A percentile compares a stretch with the other conserved stretches of the same genome.
Evolutionary conservation across 306 rosid genomes (phyloP).

Genomic region (Heteromeles arbutifolia): DNA sequence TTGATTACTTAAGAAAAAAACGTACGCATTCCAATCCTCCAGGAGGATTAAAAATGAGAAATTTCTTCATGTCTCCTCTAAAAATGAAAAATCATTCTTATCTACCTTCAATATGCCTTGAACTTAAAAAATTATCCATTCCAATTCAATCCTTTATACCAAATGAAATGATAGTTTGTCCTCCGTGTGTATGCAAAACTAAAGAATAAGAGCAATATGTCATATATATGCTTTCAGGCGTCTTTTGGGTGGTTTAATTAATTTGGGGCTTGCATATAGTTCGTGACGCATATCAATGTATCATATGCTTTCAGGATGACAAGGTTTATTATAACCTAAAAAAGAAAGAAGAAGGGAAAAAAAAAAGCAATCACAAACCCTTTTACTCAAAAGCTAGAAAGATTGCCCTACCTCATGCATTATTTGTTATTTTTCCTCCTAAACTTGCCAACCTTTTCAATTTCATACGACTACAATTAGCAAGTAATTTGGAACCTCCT

Average conservation of each 20-base stretch:
- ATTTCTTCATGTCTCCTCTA: no score
- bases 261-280: background rate
- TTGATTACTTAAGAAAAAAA: no score
- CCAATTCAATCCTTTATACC: no score
- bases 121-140: no score
- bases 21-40: no score
- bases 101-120: no score
- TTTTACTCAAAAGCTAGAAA: background rate
- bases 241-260: background rate
- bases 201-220: no score
- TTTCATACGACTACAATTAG: conserved; percentile 5
- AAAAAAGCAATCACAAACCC: background rate
- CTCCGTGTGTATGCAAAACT: no score
- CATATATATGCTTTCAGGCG: no score
- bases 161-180: no score
- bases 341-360: background rate
- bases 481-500: conserved; percentile 11
- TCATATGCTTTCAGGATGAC: background rate
- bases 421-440: background rate
- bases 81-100: no score
- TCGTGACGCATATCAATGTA: background rate
- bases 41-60: no score
- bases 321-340: background rate
- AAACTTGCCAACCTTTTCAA: background rate
- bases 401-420: background rate